Evolutionary conservation across 202 grass and related monocot species (phyloP).

Genomic region (Schoenoplectus triqueter): DNA sequence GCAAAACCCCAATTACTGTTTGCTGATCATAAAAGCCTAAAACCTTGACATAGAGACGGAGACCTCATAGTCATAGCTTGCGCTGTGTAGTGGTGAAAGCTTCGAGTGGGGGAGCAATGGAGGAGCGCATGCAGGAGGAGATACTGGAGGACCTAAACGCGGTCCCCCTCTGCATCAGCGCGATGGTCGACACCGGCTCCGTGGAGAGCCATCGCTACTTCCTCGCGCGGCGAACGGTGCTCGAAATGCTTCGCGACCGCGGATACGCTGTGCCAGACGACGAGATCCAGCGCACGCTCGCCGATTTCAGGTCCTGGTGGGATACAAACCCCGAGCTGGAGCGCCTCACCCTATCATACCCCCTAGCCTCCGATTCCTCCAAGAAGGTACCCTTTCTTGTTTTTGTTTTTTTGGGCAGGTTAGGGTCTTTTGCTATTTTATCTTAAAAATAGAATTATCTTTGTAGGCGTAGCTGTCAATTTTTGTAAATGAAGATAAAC

Average conservation of each 20-base stretch:
- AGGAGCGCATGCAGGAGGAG: background rate
- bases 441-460: background rate
- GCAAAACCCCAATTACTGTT: background rate
- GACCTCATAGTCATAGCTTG: background rate
- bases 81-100: background rate
- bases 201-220: conserved; percentile 75
- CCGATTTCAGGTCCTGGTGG: conserved; percentile 80
- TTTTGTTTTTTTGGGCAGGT: too few relatives aligned
- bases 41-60: conserved; percentile 7
- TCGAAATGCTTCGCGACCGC: conserved; percentile 95
- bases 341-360: conserved; percentile 54
- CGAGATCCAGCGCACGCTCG: conserved; percentile 57
- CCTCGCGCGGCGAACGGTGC: conserved; percentile 74
- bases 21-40: background rate
- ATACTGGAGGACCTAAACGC: conserved; percentile 17
- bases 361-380: conserved; percentile 51
- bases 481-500: background rate
- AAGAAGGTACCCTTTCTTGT: conserved; percentile 51
- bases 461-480: background rate
- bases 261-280: conserved; percentile 54
- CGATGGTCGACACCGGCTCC: conserved; percentile 64
- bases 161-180: conserved; percentile 50
- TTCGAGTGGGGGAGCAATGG: conserved; percentile 1
- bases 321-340: conserved; percentile 44
- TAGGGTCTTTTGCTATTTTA: background rate